phyloP scores from a whole-genome alignment of 2,329 filamentous ascomycete genomes.

The Pseudogymnoascus sp. region DNA sequence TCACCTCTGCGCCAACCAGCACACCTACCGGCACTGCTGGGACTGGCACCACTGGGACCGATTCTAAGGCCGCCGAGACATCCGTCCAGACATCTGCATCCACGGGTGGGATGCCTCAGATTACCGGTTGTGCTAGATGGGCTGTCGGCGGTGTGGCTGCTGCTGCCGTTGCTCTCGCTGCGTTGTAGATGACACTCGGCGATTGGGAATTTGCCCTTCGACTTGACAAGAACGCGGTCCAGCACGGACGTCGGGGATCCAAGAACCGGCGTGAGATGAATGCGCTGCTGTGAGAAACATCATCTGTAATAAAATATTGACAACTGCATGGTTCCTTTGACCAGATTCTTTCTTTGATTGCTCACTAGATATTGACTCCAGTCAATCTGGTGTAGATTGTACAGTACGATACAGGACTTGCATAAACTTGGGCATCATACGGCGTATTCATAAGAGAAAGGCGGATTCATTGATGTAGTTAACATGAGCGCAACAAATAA shows the following conservation, averaged over 20 bases:
- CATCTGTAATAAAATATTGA: neutral
- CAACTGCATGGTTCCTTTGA: neutral
- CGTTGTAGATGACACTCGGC: neutral
- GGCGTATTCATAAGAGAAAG: neutral
- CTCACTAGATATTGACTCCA: neutral
- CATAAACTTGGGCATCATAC: neutral
- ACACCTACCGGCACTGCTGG: conserved; percentile 7
- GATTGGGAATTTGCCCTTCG: neutral
- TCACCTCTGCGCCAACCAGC: neutral
- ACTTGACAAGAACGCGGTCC: neutral
- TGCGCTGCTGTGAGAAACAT: neutral
- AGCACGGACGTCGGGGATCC: neutral
- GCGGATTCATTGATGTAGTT: neutral
- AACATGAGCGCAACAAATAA: neutral
- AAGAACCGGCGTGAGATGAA: neutral
- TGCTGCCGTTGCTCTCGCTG: conserved; percentile 5
- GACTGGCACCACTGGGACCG: neutral
- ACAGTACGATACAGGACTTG: neutral
- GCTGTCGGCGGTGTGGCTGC: conserved; percentile 4
- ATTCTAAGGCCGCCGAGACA: neutral
- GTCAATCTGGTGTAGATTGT: neutral
- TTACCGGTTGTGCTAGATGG: conserved; percentile 1
- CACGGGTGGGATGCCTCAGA: conserved; percentile 9
- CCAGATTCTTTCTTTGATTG: neutral
- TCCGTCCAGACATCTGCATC: neutral